A percentile compares a stretch with the other conserved stretches of the same genome.
These are phyloP conservation scores for Flueggea neowawraea DNA, from an alignment of 441 rosid genomes.

Conservation along the genomic window DNA sequence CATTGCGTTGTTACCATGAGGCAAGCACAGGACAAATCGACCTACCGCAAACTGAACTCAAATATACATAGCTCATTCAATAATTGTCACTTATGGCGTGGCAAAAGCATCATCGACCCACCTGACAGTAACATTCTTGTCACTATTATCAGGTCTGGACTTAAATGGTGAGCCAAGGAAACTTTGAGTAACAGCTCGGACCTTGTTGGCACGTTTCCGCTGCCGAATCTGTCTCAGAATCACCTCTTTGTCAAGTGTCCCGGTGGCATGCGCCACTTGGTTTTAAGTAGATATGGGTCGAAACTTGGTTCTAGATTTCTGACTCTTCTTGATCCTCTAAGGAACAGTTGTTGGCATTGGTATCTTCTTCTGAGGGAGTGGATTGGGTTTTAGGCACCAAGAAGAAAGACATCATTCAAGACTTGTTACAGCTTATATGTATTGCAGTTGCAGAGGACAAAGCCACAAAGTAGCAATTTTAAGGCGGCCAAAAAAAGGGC, in stretches of 20 bases:
- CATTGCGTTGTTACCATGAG: too few species aligned
- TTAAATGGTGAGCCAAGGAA: conserved; percentile 18
- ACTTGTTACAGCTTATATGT: too few species aligned
- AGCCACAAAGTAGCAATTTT: background rate
- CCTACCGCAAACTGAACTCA: too few species aligned
- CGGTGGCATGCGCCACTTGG: conserved; percentile 28
- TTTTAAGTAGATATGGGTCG: conserved; percentile 37
- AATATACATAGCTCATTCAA: too few species aligned
- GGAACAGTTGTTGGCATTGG: background rate
- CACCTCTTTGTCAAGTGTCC: conserved; percentile 33
- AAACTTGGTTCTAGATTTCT: conserved; percentile 13
- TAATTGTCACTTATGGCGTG: conserved; percentile 21
- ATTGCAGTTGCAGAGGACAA: background rate
- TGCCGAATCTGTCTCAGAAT: conserved; percentile 55
- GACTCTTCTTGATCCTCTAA: conserved; percentile 23
- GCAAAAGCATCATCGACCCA: conserved; percentile 69
- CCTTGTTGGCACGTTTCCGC: conserved; percentile 40
- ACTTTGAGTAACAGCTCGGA: conserved; percentile 28
- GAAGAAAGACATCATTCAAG: conserved; percentile 15
- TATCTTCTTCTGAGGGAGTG: conserved; percentile 11
- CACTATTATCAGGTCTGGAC: conserved; percentile 2
- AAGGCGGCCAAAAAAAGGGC: background rate
- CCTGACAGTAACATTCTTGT: conserved; percentile 14
- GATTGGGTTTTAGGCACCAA: conserved; percentile 9
- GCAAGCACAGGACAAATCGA: too few species aligned